Evolutionary conservation across 2,329 filamentous ascomycete genomes (phyloP), one percentile per base, ranked within the genome.

Genomic region (Colletotrichum echinochloae): DNA sequence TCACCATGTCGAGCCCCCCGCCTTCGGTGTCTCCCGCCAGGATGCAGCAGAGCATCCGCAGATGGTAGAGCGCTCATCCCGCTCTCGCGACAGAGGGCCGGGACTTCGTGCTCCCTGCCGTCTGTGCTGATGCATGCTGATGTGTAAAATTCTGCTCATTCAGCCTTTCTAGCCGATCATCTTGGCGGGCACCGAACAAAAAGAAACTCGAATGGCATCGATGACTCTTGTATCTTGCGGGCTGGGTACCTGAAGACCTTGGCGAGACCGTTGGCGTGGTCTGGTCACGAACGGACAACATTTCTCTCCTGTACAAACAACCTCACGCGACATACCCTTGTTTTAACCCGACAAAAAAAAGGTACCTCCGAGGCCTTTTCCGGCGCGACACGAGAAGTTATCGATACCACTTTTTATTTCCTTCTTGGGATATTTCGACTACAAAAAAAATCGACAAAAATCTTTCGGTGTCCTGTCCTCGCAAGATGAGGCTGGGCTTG

Each of bases 1-100:
- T 94, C 81, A 89, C 90, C 78, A 92, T 98, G 86, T 91, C 94
- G 66, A 97, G 94, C 84, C 95, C 95, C 75, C 94, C 95, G 33
- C 91, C 91, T 51, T 91, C 89, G 71, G 87, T 90, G 54, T 91
- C 89, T 54, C 89, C 89, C 72, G 84, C 84, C 78, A 85, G 88
- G 79, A 87, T 91, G 85, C 87, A 88, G 78, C 86, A 88, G 76
- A 76, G 80, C 64, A 82, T 88, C 67, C 83, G 85, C 73, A 84
- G 86, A 74, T 90, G 88, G 88, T 89, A 89, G 81, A 74, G 74
- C 60, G 66, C 74, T 71, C 41, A 70, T 77, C 76, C 77, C 75
- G 79, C 78, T 80, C 79, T 79, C 79, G 74, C 75, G 72, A 74
- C 52, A 73, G 75, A 72, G 71, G 71, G 77, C 72, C 76, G 76